Conservation (phyloP, 805 yeast genomes). For the Candida vartiovaarae region DNA sequence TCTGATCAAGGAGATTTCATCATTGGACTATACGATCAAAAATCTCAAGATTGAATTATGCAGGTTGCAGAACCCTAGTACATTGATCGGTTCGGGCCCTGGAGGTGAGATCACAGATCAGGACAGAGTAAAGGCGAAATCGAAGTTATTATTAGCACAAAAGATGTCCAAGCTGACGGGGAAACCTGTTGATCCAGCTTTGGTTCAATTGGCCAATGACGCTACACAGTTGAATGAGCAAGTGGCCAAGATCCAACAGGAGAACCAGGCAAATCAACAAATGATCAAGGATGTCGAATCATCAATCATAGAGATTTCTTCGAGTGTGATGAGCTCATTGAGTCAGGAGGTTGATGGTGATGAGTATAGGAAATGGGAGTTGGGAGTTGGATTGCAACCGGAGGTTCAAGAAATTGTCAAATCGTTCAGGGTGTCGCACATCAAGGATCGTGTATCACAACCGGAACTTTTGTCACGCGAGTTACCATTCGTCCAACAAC, state of each 20-base stretch:
- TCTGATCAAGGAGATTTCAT: conserved; percentile 52
- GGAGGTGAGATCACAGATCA: conserved; percentile 78
- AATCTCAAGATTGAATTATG: conserved; percentile 56
- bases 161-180: conserved; percentile 94
- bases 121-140: conserved; percentile 72
- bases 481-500: conserved; percentile 1
- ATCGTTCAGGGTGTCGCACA: conserved; percentile 11
- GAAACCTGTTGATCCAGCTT: conserved; percentile 37
- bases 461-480: conserved; percentile 3
- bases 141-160: conserved; percentile 69
- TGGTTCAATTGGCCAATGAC: conserved; percentile 30
- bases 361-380: conserved; percentile 63
- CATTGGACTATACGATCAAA: conserved; percentile 61
- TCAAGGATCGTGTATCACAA: conserved; percentile 16
- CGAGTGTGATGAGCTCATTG: conserved; percentile 28
- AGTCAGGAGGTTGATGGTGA: conserved; percentile 17
- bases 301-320: conserved; percentile 59
- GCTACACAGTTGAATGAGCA: conserved; percentile 40
- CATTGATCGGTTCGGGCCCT: conserved; percentile 76
- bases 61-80: conserved; percentile 59
- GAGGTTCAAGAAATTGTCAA: conserved; percentile 26
- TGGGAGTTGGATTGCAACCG: conserved; percentile 68
- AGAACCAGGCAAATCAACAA: conserved; percentile 46
- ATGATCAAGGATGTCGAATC: conserved; percentile 64
- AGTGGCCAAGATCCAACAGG: conserved; percentile 41